Evolutionary conservation across 2,329 filamentous ascomycete genomes (phyloP), one percentile per base, ranked within the genome.

Genomic region (Biscogniauxia mediterranea): DNA sequence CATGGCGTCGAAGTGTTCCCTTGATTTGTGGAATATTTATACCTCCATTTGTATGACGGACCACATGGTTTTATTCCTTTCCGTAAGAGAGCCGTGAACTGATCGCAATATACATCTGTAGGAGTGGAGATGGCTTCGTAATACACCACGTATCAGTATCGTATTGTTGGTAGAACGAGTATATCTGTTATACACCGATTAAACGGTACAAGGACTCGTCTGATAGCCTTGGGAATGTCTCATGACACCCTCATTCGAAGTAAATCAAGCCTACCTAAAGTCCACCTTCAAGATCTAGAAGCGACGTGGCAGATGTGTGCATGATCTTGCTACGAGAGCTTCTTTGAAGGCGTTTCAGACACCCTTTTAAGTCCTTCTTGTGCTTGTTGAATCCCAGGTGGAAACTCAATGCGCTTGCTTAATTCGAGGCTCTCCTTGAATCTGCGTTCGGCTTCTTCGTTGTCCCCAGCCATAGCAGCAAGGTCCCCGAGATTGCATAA

Each of bases 401-500:
- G 68, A 62, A 87, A 86, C 0, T 77, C 80, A 52, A 88, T 72
- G 66, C 78, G 80, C 66, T 78, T 79, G 63, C 85, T 83, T 73
- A 94, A 74, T 20, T 81, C 81, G 58, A 85, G 82, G 9, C 90
- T 89, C 72, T 96, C 85, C 58, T 82, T 78, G 71, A 91, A 97
- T 71, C 84, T 85, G 68, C 81, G 82, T 69, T 83, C 82, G 1
- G 94, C 93, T 66, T 90, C 83, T 3, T 79, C 78, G 1, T 81
- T 70, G 68, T 90, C 83, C 1, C 89, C 89, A 62, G 88, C 77
- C 84, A 95, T 88, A 66, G 90, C 87, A 0, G 91, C 89, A 67
- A 97, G 89, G 69, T 96, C 91, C 23, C 88, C 94, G 57, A 97
- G 84, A 72, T 96, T 96, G 75, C 92, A 90, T n/a, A 91, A 87